Conservation (phyloP, 768 basidiomycete species). For the Melanogaster broomeanus region DNA sequence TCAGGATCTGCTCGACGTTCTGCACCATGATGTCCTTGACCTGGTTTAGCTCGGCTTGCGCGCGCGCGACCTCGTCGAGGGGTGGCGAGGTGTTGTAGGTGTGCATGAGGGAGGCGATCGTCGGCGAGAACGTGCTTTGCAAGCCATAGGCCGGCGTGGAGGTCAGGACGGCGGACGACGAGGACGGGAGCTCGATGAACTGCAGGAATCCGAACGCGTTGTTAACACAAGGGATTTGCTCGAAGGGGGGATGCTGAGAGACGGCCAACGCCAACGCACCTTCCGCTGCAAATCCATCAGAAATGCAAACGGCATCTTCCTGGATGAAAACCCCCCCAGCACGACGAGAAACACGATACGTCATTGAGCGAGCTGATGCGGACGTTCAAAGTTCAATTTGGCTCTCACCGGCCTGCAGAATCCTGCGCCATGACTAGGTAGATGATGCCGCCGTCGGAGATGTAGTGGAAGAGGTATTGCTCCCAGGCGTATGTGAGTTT, state of each 20-base stretch:
- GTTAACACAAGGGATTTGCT: conserved; percentile 1
- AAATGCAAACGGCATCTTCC: conserved; percentile 94
- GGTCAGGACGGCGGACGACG: conserved; percentile 54
- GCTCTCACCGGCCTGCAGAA: conserved; percentile 75
- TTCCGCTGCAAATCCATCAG: conserved; percentile 82
- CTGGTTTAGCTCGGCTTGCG: conserved; percentile 84
- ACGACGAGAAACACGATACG: background rate
- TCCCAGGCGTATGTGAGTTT: conserved; percentile 90
- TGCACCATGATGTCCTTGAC: conserved; percentile 99
- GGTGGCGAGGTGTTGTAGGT: conserved; percentile 90
- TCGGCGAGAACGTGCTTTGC: conserved; percentile 71
- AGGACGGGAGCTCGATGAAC: conserved; percentile 65
- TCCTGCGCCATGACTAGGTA: conserved; percentile 97
- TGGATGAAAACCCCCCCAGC: conserved; percentile 37
- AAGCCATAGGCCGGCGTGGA: conserved; percentile 59
- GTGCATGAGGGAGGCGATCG: conserved; percentile 75
- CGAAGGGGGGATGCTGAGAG: conserved; percentile 4
- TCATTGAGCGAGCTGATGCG: background rate
- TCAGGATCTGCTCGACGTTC: conserved; percentile 95
- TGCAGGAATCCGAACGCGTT: conserved; percentile 33
- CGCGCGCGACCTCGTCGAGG: conserved; percentile 84
- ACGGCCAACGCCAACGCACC: conserved; percentile 43
- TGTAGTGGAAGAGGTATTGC: conserved; percentile 92
- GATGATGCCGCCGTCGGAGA: conserved; percentile 83
- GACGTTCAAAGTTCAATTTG: background rate